Conservation (phyloP, 2,329 filamentous ascomycete genomes). For the Nothomitra cinnamomea region DNA sequence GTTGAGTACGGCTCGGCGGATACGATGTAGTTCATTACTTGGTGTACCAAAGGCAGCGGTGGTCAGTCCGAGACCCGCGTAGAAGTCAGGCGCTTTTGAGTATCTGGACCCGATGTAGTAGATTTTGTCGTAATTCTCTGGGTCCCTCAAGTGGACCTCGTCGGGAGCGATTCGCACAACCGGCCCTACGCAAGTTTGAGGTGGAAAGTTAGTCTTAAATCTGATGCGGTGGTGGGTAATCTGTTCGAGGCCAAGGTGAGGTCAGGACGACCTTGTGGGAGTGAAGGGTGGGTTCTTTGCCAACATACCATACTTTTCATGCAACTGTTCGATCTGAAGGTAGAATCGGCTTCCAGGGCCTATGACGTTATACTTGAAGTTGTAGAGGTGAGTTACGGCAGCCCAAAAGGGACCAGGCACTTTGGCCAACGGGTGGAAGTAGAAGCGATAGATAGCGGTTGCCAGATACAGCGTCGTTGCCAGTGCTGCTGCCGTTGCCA, state of each 20-base stretch:
- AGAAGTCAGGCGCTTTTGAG: neutral
- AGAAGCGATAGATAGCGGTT: neutral
- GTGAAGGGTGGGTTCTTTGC: conserved; percentile 10
- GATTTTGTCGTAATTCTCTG: conserved; percentile 2
- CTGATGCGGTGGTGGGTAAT: too few relatives aligned
- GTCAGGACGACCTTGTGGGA: neutral
- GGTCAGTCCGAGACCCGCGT: neutral
- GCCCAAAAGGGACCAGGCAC: conserved; percentile 8
- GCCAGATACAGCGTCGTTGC: neutral
- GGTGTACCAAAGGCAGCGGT: neutral
- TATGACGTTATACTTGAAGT: neutral
- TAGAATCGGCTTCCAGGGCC: conserved; percentile 1
- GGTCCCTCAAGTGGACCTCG: conserved; percentile 2
- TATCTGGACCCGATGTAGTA: neutral
- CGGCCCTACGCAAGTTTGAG: neutral
- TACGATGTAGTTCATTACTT: neutral
- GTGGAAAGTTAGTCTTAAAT: too few relatives aligned
- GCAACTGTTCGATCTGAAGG: neutral
- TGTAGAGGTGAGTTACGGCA: neutral
- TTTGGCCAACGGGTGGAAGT: neutral
- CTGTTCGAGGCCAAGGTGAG: too few relatives aligned
- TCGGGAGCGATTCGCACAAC: conserved; percentile 1
- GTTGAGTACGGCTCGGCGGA: neutral
- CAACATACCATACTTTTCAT: conserved; percentile 8
- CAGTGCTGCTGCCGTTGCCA: too few relatives aligned